phyloP scores from a whole-genome alignment of 2,329 filamentous ascomycete species.

The Plectosphaerella sp. region DNA sequence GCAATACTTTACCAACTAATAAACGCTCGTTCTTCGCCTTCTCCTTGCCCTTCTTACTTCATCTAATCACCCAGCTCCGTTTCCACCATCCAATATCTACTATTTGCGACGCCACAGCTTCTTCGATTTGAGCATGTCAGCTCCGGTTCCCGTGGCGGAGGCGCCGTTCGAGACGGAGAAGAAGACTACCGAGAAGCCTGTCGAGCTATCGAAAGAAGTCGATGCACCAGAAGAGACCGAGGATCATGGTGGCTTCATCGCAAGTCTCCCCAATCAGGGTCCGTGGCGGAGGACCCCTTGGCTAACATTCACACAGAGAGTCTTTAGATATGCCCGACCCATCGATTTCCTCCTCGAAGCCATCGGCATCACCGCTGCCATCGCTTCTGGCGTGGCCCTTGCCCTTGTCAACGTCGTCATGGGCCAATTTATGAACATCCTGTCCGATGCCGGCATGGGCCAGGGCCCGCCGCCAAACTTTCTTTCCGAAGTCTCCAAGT shows the following conservation, averaged over 20 bases:
- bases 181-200: not conserved
- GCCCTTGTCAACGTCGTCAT: slow-evolving; percentile 22
- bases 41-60: too few species aligned
- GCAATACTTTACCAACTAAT: too few species aligned
- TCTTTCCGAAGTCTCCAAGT: slow-evolving; percentile 9
- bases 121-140: too few species aligned
- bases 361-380: slow-evolving; percentile 17
- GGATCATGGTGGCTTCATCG: not conserved
- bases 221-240: not conserved
- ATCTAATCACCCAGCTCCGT: too few species aligned
- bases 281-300: too few species aligned
- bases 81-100: too few species aligned
- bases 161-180: too few species aligned
- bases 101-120: too few species aligned
- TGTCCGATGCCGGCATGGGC: slow-evolving; percentile 12
- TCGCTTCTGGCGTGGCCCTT: slow-evolving; percentile 19
- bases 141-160: too few species aligned
- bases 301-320: slow-evolving; percentile 11
- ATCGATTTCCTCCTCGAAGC: slow-evolving; percentile 15
- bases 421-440: slow-evolving; percentile 19
- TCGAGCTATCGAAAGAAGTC: not conserved
- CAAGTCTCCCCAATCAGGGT: not conserved
- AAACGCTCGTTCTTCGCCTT: too few species aligned
- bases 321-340: slow-evolving; percentile 17
- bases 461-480: slow-evolving; percentile 11